These are phyloP conservation scores for Phellopilus nigrolimitatus DNA, from an alignment of 1,284 basidiomycete genomes.

Conservation along the genomic window DNA sequence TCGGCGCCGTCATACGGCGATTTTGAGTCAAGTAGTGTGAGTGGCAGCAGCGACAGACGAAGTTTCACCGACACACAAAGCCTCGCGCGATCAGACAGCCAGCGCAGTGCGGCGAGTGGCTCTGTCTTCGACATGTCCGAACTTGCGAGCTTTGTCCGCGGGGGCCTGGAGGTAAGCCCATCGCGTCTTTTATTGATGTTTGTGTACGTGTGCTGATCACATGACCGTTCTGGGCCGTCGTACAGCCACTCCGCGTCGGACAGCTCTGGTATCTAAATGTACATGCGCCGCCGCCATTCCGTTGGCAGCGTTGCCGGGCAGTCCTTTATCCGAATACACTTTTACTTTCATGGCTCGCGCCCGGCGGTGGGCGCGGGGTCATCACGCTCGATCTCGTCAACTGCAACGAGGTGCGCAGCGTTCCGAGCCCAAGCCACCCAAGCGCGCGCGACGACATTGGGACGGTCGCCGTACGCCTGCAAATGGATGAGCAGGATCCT, in stretches of 20 bases:
- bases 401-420: conserved; percentile 76
- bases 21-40: conserved; percentile 3
- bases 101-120: conserved; percentile 30
- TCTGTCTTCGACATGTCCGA: conserved; percentile 44
- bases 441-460: conserved; percentile 79
- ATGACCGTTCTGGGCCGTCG: conserved; percentile 18
- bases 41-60: no score
- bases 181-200: conserved; percentile 25
- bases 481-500: conserved; percentile 41
- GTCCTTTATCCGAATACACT: conserved; percentile 77
- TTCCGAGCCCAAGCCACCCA: conserved; percentile 73
- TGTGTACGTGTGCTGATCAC: conserved; percentile 19
- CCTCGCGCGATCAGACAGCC: conserved; percentile 15
- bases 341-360: conserved; percentile 76
- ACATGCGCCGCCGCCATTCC: conserved; percentile 69
- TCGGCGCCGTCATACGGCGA: conserved; percentile 17
- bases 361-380: conserved; percentile 71
- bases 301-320: conserved; percentile 83
- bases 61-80: conserved; percentile 7
- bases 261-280: conserved; percentile 87
- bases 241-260: conserved; percentile 77
- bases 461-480: conserved; percentile 68
- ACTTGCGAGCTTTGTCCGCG: conserved; percentile 38
- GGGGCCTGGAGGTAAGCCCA: conserved; percentile 43
- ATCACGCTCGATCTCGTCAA: conserved; percentile 81